These are phyloP conservation scores for Pythium insidiosum DNA, from an alignment of 352 stramenopile species.

Conservation along the genomic window DNA sequence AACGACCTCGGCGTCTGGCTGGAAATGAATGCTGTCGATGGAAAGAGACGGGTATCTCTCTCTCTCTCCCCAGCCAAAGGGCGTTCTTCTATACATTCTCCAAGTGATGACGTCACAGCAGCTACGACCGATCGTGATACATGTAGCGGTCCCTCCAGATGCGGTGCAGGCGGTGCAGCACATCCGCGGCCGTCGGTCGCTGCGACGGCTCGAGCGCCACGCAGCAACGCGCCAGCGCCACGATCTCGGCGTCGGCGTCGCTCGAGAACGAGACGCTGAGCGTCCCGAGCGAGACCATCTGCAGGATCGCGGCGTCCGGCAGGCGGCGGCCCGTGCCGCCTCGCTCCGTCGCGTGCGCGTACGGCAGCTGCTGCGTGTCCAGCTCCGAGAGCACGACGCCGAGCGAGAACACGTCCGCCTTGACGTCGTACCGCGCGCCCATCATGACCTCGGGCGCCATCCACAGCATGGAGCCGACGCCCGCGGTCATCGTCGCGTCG, in stretches of 20 bases:
- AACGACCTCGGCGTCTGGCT: no score
- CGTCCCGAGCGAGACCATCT: constrained; percentile 22
- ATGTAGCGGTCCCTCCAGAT: no score
- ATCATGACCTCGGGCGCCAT: constrained; percentile 26
- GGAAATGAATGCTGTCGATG: no score
- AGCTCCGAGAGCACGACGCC: constrained; percentile 48
- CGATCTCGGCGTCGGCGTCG: constrained; percentile 11
- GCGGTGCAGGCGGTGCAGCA: constrained; percentile 26
- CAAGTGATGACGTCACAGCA: no score
- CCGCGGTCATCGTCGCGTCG: constrained; percentile 15
- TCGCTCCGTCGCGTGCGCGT: constrained; percentile 3
- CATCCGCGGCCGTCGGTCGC: constrained; percentile 30
- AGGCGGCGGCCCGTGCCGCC: not conserved
- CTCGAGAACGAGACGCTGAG: constrained; percentile 16
- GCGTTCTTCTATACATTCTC: no score
- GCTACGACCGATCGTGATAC: no score
- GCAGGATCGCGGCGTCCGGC: constrained; percentile 17
- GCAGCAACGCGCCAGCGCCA: constrained; percentile 30
- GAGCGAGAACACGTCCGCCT: constrained; percentile 49
- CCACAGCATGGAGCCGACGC: constrained; percentile 11
- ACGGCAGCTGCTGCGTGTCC: constrained; percentile 25
- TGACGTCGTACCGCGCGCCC: constrained; percentile 26
- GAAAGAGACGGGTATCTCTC: no score
- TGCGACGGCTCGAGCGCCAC: constrained; percentile 29
- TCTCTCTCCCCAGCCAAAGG: no score